phyloP scores from a whole-genome alignment of 805 yeast genomes.

The Kodamaea nitidulidarum region DNA sequence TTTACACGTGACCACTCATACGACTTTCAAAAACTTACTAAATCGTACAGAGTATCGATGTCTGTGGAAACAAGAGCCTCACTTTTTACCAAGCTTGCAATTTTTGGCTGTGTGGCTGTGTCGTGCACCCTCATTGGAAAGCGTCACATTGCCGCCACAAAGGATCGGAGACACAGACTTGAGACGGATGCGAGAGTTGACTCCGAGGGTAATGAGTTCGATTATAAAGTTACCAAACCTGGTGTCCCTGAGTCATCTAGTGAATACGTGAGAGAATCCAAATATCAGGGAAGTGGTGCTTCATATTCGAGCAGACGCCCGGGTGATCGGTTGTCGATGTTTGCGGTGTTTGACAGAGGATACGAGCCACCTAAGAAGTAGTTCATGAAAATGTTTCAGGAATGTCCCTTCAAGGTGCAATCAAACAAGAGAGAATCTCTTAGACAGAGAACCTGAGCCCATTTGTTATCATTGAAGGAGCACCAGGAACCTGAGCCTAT shows the following conservation, averaged over 20 bases:
- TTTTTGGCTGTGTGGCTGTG: conserved; percentile 29
- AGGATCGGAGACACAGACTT: conserved; percentile 30
- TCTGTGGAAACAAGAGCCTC: conserved; percentile 36
- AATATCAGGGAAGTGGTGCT: conserved; percentile 64
- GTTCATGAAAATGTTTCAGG: conserved; percentile 8
- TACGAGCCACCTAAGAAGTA: conserved; percentile 9
- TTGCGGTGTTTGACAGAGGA: conserved; percentile 20
- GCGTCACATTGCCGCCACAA: conserved; percentile 29
- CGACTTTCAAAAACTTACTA: neutral
- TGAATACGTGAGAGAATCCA: conserved; percentile 44
- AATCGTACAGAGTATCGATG: conserved; percentile 7
- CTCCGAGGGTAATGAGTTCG: conserved; percentile 28
- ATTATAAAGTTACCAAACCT: conserved; percentile 40
- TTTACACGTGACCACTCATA: neutral
- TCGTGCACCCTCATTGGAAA: conserved; percentile 33
- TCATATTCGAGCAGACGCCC: conserved; percentile 54
- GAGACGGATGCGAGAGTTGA: conserved; percentile 37
- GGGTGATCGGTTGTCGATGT: conserved; percentile 49
- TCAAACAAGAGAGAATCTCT: too few species aligned
- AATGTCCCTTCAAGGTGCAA: too few species aligned
- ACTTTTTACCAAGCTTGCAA: conserved; percentile 30
- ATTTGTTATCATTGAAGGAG: too few species aligned
- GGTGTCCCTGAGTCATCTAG: conserved; percentile 48
- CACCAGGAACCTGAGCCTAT: too few species aligned
- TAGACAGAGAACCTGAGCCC: too few species aligned